A percentile compares a stretch with the other conserved stretches of the same genome.
Evolutionary conservation across 768 basidiomycete genomes (phyloP).

Genomic region (Lactifluus echinatus): DNA sequence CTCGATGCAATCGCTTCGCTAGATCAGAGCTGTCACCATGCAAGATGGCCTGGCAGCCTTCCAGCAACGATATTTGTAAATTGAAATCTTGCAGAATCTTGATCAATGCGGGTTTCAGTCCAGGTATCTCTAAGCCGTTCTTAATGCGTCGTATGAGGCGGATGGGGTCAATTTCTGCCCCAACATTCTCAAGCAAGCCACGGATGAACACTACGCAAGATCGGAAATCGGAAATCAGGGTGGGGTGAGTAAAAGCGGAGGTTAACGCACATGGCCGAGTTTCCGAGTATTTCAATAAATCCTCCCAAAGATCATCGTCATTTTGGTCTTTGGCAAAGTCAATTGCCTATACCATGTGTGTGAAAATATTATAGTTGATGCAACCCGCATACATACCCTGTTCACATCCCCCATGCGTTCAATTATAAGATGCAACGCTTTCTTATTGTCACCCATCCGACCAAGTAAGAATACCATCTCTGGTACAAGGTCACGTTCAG

Average conservation of each 20-base stretch:
- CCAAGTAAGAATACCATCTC: conserved; percentile 98
- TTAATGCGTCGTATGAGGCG: conserved; percentile 90
- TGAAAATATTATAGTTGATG: not conserved
- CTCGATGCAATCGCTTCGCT: conserved; percentile 54
- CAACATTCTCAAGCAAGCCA: conserved; percentile 90
- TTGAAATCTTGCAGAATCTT: conserved; percentile 98
- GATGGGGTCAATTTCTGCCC: conserved; percentile 92
- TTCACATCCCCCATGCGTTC: conserved; percentile 90
- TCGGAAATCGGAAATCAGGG: not conserved
- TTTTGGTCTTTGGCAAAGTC: conserved; percentile 97
- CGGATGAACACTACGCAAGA: conserved; percentile 78
- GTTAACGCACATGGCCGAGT: conserved; percentile 66
- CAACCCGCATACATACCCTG: conserved; percentile 43
- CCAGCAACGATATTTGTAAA: conserved; percentile 83
- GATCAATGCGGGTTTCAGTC: conserved; percentile 87
- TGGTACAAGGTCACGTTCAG: conserved; percentile 74
- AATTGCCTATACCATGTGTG: conserved; percentile 39
- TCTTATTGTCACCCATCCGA: conserved; percentile 96
- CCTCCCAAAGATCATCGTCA: conserved; percentile 97
- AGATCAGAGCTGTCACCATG: conserved; percentile 75
- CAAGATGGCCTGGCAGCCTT: conserved; percentile 85
- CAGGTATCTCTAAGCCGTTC: conserved; percentile 94
- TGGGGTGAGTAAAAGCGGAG: not conserved
- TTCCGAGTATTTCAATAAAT: conserved; percentile 88
- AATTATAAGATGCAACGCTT: conserved; percentile 89